Base-by-base conservation (phyloP, 2,329 filamentous ascomycete genomes). In the Fusarium coicis region DNA sequence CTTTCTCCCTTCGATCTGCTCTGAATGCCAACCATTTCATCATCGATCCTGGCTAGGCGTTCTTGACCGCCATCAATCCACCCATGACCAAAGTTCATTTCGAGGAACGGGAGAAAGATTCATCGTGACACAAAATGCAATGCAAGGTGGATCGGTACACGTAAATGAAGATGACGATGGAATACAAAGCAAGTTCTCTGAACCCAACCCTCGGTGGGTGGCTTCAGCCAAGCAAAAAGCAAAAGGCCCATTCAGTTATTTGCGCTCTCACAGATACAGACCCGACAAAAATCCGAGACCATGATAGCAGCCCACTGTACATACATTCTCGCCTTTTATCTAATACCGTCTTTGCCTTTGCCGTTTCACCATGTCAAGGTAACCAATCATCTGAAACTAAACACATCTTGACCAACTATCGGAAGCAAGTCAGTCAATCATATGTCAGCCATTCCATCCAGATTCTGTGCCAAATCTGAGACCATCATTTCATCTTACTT, bases 11-110 rank as follows among this genome's bases (percentile, higher is more conserved):
- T 60, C 42, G 50, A 53, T 49, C n/a, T 19, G 44, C 36, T 40
- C 36, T 42, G 18, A 28, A 23, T 32, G n/a, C 23, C 34, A 39
- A 23, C 14, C 43, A 15, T 40, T 40, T 73, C 58, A 53, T 63
- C 53, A 72, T 68, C 57, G 63, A 65, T 34, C 28, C 19, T 18
- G 40, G 34, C 19, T 18, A 47, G 34, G 32, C n/a, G 58, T 52
- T 43, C 63, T 57, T 73, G 66, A 74, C 71, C 70, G 71, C 71
- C 63, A 71, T 68, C 64, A 50, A 64, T 44, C 21, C 46, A 64
- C 44, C 28, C 49, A 32, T 40, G 50, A n/a, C n/a, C 43, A 56
- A 37, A 37, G 30, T 49, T 44, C 43, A 54, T 58, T 43, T 74
- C 63, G 23, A 36, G 23, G 14, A 54, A 28, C 10, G 50, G 49